These are phyloP conservation scores for Kwoniella sp. DNA, from an alignment of 768 basidiomycete genomes.

Conservation along the genomic window DNA sequence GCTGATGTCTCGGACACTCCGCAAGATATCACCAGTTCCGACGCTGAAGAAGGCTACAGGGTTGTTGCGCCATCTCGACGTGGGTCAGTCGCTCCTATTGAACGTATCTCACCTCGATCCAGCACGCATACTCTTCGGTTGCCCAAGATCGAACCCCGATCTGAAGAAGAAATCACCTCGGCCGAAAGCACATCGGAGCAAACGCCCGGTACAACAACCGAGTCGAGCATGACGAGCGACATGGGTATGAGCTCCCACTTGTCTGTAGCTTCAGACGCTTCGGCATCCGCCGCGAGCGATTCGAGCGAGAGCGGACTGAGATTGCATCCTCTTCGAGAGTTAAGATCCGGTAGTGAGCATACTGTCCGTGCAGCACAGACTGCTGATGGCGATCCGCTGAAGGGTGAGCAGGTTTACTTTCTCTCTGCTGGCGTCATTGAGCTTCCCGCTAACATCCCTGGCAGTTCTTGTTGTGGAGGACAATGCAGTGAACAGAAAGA, in stretches of 20 bases:
- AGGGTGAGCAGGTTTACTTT: conserved; percentile 9
- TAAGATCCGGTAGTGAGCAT: conserved; percentile 10
- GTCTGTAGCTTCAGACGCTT: background rate
- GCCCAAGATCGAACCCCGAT: background rate
- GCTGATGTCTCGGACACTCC: background rate
- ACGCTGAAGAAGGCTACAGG: background rate
- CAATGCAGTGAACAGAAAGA: conserved; percentile 46
- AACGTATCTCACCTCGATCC: conserved; percentile 7
- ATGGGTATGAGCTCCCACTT: background rate
- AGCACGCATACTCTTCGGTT: conserved; percentile 2
- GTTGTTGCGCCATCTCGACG: background rate
- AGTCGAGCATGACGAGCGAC: conserved; percentile 14
- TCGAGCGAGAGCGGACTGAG: background rate
- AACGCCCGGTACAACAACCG: background rate
- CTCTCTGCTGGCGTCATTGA: background rate
- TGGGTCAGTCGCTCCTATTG: background rate
- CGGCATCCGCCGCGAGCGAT: conserved; percentile 3
- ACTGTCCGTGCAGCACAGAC: background rate
- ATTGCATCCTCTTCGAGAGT: background rate
- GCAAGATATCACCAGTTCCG: background rate
- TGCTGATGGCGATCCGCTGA: conserved; percentile 9
- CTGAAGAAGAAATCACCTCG: conserved; percentile 2
- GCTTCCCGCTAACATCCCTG: too few species aligned
- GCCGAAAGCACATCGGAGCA: background rate
- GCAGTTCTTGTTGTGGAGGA: conserved; percentile 54